phyloP scores from a whole-genome alignment of 2,329 filamentous ascomycete genomes.

The Plectosphaerella cucumerina region DNA sequence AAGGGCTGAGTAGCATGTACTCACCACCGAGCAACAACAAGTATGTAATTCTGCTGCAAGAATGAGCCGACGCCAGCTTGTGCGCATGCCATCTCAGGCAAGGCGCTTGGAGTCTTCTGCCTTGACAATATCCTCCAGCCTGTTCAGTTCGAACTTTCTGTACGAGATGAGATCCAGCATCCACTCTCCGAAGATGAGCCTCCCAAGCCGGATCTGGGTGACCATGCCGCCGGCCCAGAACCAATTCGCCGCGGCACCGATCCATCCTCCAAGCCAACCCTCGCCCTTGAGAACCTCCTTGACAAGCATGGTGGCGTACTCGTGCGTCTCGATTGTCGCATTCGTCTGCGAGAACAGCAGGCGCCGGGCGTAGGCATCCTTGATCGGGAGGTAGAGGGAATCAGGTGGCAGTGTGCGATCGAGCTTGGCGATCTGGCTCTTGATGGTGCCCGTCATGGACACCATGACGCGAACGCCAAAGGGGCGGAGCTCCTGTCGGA shows the following conservation, averaged over 20 bases:
- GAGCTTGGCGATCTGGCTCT: slow-evolving; percentile 41
- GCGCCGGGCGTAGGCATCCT: slow-evolving; percentile 38
- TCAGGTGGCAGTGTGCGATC: slow-evolving; percentile 34
- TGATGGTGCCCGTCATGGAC: slow-evolving; percentile 48
- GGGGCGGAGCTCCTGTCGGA: slow-evolving; percentile 48
- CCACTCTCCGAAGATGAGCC: slow-evolving; percentile 20
- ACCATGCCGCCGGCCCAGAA: slow-evolving; percentile 25
- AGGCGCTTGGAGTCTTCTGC: not conserved
- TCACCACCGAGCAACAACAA: too few species aligned
- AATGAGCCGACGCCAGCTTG: too few species aligned
- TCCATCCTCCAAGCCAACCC: slow-evolving; percentile 22
- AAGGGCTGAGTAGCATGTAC: too few species aligned
- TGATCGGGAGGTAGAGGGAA: slow-evolving; percentile 43
- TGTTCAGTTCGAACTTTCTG: slow-evolving; percentile 3
- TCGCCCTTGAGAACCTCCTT: slow-evolving; percentile 35
- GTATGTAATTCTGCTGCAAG: too few species aligned
- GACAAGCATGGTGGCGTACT: slow-evolving; percentile 38
- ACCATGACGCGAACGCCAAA: slow-evolving; percentile 53
- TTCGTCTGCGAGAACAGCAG: slow-evolving; percentile 44
- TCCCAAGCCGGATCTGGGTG: slow-evolving; percentile 17
- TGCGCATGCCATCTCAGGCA: too few species aligned
- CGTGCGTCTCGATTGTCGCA: slow-evolving; percentile 37
- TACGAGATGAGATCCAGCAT: slow-evolving; percentile 20
- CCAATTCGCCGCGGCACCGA: slow-evolving; percentile 24
- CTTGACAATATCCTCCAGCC: not conserved